Percentiles rank a stretch among this genome's conserved stretches.
Conservation (phyloP, 2,329 filamentous ascomycete genomes). For the Fusarium austroafricanum region DNA sequence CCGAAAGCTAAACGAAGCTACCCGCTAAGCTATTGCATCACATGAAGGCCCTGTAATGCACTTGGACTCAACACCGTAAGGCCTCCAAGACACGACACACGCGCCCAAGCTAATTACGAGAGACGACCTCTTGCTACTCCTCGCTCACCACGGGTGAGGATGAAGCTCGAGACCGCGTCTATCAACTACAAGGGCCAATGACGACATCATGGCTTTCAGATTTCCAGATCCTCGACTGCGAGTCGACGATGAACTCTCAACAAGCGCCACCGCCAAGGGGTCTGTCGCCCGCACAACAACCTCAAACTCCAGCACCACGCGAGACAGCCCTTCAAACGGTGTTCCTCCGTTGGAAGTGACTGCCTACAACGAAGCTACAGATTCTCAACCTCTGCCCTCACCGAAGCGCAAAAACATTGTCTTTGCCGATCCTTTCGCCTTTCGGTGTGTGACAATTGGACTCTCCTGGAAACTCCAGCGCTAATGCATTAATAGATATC, state of each 20-base stretch:
- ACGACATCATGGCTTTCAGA: conserved; percentile 56
- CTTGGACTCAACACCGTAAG: conserved; percentile 25
- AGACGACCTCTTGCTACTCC: conserved; percentile 33
- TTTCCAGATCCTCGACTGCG: conserved; percentile 48
- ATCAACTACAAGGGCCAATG: conserved; percentile 42
- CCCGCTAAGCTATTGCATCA: conserved; percentile 44
- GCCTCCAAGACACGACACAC: conserved; percentile 19
- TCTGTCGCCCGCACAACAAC: conserved; percentile 38
- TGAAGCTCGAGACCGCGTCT: conserved; percentile 41
- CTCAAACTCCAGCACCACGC: conserved; percentile 28
- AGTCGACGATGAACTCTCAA: conserved; percentile 45
- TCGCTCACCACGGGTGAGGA: conserved; percentile 38
- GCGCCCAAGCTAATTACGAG: conserved; percentile 9
- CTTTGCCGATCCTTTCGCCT: conserved; percentile 69
- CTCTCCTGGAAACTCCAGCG: background rate
- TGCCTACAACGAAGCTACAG: conserved; percentile 31
- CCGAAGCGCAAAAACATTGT: conserved; percentile 59
- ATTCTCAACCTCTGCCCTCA: conserved; percentile 20
- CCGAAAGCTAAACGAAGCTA: conserved; percentile 35
- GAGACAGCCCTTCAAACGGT: conserved; percentile 41
- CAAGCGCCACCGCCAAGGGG: conserved; percentile 31
- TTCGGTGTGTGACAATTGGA: conserved; percentile 57
- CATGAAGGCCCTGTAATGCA: conserved; percentile 40
- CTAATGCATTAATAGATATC: conserved; percentile 64
- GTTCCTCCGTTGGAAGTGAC: conserved; percentile 32